phyloP scores from a whole-genome alignment of 2,329 filamentous ascomycete genomes.

The Ceratocystis destructans region DNA sequence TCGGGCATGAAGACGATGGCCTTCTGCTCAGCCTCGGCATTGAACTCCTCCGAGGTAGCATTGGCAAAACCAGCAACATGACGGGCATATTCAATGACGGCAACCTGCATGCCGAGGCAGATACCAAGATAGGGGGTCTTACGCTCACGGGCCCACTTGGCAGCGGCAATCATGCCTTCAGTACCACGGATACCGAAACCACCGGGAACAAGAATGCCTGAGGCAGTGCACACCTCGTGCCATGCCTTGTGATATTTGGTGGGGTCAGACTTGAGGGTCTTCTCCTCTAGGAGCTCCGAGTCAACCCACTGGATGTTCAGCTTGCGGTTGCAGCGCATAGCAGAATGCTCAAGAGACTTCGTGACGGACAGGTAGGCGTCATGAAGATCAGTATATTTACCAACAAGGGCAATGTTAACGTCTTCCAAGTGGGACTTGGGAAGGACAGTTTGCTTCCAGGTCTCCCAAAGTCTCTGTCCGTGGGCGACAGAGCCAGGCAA shows the following conservation, averaged over 20 bases:
- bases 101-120: conserved; percentile 84
- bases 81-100: conserved; percentile 77
- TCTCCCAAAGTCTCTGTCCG: conserved; percentile 58
- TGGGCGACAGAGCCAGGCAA: conserved; percentile 42
- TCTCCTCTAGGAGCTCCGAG: conserved; percentile 65
- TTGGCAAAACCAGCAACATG: conserved; percentile 52
- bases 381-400: conserved; percentile 76
- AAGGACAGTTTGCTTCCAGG: conserved; percentile 61
- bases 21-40: conserved; percentile 45
- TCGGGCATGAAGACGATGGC: conserved; percentile 91
- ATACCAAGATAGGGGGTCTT: conserved; percentile 76
- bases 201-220: conserved; percentile 51
- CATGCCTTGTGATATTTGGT: conserved; percentile 74
- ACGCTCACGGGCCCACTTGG: conserved; percentile 75
- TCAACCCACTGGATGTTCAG: conserved; percentile 77
- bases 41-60: conserved; percentile 44
- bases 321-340: conserved; percentile 72
- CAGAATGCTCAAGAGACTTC: conserved; percentile 80
- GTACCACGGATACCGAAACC: conserved; percentile 73
- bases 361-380: conserved; percentile 76
- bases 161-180: conserved; percentile 78
- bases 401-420: conserved; percentile 74
- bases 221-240: conserved; percentile 60
- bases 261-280: conserved; percentile 46
- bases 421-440: conserved; percentile 52